phyloP scores from a whole-genome alignment of 352 stramenopile genomes.

The Phytophthora aleatoria region DNA sequence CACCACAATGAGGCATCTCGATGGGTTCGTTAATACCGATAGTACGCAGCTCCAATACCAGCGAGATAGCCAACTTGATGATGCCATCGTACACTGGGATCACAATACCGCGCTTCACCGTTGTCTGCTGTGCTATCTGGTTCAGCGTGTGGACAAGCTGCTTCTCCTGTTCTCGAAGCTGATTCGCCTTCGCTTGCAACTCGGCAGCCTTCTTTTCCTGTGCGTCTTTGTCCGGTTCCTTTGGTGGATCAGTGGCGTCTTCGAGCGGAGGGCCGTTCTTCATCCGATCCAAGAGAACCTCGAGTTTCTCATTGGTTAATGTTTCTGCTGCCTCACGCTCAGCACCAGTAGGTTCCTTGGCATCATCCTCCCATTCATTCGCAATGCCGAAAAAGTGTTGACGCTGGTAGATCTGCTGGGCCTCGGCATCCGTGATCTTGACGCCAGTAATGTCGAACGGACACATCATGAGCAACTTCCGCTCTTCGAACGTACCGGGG shows the following conservation, averaged over 20 bases:
- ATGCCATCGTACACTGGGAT: slow-evolving; percentile 54
- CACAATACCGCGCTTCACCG: slow-evolving; percentile 49
- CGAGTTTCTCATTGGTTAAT: slow-evolving; percentile 30
- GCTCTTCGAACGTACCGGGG: slow-evolving; percentile 39
- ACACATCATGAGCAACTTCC: slow-evolving; percentile 44
- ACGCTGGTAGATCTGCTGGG: slow-evolving; percentile 38
- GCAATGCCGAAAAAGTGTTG: slow-evolving; percentile 40
- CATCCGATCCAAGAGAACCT: slow-evolving; percentile 16
- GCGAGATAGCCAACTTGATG: slow-evolving; percentile 46
- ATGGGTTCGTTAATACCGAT: slow-evolving; percentile 53
- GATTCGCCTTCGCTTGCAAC: slow-evolving; percentile 20
- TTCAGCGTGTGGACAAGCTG: slow-evolving; percentile 43
- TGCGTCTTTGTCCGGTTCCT: slow-evolving; percentile 20
- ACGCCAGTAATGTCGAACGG: slow-evolving; percentile 46
- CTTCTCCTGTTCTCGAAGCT: slow-evolving; percentile 32
- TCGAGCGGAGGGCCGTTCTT: slow-evolving; percentile 18
- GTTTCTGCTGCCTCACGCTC: slow-evolving; percentile 30
- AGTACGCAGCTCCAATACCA: slow-evolving; percentile 54
- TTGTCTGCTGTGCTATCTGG: slow-evolving; percentile 31
- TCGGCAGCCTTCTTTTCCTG: slow-evolving; percentile 20
- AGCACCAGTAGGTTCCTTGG: slow-evolving; percentile 13
- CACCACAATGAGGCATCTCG: slow-evolving; percentile 58
- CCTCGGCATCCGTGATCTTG: slow-evolving; percentile 35
- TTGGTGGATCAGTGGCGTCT: slow-evolving; percentile 26
- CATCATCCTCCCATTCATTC: slow-evolving; percentile 31